Conservation (phyloP, 441 rosid species). For the Erodium texanum region DNA sequence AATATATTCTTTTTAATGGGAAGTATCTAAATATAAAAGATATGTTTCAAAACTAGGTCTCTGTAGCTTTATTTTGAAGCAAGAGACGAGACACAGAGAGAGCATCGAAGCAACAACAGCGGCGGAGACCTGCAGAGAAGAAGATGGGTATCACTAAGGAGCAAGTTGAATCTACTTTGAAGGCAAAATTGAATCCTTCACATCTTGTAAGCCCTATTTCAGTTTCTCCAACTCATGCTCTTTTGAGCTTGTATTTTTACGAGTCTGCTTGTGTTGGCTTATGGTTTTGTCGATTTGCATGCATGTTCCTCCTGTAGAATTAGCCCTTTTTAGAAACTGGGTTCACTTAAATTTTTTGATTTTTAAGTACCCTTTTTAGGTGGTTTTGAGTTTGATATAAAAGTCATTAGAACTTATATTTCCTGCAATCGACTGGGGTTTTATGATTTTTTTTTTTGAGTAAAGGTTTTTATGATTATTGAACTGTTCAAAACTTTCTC, state of each 20-base stretch:
- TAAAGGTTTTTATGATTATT: neutral
- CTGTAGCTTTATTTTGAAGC: neutral
- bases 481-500: neutral
- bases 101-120: neutral
- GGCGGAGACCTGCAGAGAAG: conserved; percentile 11
- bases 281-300: neutral
- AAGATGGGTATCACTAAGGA: conserved; percentile 76
- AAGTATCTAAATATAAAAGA: neutral
- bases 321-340: neutral
- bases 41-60: neutral
- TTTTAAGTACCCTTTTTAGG: neutral
- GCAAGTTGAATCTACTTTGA: conserved; percentile 61
- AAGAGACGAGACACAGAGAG: neutral
- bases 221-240: neutral
- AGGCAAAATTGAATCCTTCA: conserved; percentile 58
- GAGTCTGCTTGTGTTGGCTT: neutral
- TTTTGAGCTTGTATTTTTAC: neutral
- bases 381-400: neutral
- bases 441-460: too few relatives aligned
- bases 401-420: neutral
- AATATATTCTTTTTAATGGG: neutral
- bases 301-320: neutral
- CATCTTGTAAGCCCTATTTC: conserved; percentile 42
- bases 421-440: neutral
- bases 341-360: neutral